A percentile compares a stretch with the other conserved stretches of the same genome.
These are phyloP conservation scores for Phaseolus lunatus DNA, from an alignment of 306 rosid genomes.

Conservation along the genomic window DNA sequence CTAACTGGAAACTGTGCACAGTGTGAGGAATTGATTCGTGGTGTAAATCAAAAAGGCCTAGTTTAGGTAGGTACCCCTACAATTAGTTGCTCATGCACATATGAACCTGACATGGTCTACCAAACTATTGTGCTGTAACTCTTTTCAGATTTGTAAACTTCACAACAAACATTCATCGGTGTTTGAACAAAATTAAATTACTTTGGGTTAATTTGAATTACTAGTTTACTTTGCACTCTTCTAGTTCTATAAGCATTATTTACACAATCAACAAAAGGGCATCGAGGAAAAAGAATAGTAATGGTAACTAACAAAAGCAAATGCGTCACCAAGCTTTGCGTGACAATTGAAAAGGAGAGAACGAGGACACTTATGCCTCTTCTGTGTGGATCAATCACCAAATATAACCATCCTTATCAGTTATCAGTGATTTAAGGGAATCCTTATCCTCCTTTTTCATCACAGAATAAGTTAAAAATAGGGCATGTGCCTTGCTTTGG, in stretches of 20 bases:
- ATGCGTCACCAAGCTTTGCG: no score
- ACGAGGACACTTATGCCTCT: conserved; percentile 51
- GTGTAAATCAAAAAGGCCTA: background rate
- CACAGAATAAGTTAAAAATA: background rate
- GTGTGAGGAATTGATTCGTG: background rate
- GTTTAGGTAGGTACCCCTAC: background rate
- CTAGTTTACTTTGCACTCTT: no score
- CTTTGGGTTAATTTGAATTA: no score
- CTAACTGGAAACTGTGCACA: background rate
- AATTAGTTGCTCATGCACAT: background rate
- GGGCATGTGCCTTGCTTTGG: background rate
- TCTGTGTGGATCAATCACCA: conserved; percentile 28
- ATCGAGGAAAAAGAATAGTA: no score
- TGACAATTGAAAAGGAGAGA: conserved; percentile 62
- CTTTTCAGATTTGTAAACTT: background rate
- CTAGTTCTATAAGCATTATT: no score
- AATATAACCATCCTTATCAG: conserved; percentile 36
- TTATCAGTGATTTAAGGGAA: conserved; percentile 45
- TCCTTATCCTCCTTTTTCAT: conserved; percentile 46
- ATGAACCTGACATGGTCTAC: background rate
- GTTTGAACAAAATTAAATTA: no score
- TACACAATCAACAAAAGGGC: no score
- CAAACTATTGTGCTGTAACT: background rate
- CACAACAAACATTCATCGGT: no score
- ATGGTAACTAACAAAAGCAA: no score